phyloP scores from a whole-genome alignment of 139 green algal genomes.

The Chlorella sp. region DNA sequence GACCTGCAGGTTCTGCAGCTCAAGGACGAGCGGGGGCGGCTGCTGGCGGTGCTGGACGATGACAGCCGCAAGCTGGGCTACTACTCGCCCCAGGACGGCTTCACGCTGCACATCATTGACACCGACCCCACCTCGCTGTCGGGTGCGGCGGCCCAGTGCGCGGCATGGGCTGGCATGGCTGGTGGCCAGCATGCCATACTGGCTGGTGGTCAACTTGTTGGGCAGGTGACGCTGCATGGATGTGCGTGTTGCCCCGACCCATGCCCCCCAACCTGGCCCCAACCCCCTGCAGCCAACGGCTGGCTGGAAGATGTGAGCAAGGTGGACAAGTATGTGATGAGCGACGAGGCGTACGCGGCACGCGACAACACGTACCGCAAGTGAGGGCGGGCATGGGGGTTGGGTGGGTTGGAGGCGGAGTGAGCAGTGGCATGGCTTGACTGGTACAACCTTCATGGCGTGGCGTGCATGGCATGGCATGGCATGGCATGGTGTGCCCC shows the following conservation, averaged over 20 bases:
- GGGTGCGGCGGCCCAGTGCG: background rate
- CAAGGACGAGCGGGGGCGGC: conserved; percentile 71
- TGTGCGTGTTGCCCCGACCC: too few species aligned
- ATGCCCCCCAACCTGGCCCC: too few species aligned
- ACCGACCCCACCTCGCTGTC: conserved; percentile 84
- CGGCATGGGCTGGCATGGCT: background rate
- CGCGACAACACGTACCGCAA: conserved; percentile 93
- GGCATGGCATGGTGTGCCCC: too few species aligned
- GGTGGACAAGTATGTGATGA: conserved; percentile 98
- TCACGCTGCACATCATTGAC: conserved; percentile 91
- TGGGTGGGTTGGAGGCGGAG: too few species aligned
- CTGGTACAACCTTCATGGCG: too few species aligned
- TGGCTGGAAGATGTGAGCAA: conserved; percentile 97
- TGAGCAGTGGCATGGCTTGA: too few species aligned
- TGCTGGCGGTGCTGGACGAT: conserved; percentile 68
- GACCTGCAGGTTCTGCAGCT: conserved; percentile 79
- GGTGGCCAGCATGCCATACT: too few species aligned
- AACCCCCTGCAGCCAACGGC: conserved; percentile 78
- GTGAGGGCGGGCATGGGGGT: conserved; percentile 49
- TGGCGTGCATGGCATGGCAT: too few species aligned
- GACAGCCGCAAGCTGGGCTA: conserved; percentile 89
- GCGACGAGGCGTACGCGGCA: conserved; percentile 92
- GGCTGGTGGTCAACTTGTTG: background rate
- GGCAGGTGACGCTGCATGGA: too few species aligned
- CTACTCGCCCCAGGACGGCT: conserved; percentile 93